These are phyloP conservation scores for Daedalea quercina DNA, from an alignment of 768 basidiomycete genomes.

Conservation along the genomic window DNA sequence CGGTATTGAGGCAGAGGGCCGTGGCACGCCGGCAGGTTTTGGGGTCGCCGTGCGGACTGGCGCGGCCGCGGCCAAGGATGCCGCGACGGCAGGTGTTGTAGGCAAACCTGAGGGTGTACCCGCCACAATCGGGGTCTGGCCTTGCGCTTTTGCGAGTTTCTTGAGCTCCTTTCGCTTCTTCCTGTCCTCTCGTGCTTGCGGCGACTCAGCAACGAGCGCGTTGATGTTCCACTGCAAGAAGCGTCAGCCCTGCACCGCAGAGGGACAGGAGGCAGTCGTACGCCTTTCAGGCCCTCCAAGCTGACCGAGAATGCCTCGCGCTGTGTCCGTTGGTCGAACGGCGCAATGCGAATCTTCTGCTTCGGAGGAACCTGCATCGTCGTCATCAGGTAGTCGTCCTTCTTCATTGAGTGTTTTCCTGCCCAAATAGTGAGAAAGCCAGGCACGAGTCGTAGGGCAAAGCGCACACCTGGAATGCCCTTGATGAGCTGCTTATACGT, in stretches of 20 bases:
- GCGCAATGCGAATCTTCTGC: constrained; percentile 53
- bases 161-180: constrained; percentile 77
- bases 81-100: constrained; percentile 6
- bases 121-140: constrained; percentile 19
- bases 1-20: constrained; percentile 8
- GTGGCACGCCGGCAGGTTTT: constrained; percentile 8
- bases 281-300: constrained; percentile 66
- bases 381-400: constrained; percentile 62
- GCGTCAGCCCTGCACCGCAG: constrained; percentile 5
- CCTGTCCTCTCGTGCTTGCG: constrained; percentile 71
- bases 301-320: constrained; percentile 69
- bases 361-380: constrained; percentile 68
- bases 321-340: constrained; percentile 62
- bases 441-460: neutral
- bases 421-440: constrained; percentile 2
- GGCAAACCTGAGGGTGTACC: constrained; percentile 4
- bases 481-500: constrained; percentile 73
- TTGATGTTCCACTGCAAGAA: constrained; percentile 57
- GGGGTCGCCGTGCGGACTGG: constrained; percentile 16
- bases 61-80: constrained; percentile 3
- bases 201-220: constrained; percentile 55
- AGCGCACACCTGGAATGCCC: constrained; percentile 57
- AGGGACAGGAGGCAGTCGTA: constrained; percentile 29
- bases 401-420: constrained; percentile 80
- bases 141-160: constrained; percentile 53